Base-by-base conservation (phyloP, 108 stramenopile genomes). In the Seminavis robusta region DNA sequence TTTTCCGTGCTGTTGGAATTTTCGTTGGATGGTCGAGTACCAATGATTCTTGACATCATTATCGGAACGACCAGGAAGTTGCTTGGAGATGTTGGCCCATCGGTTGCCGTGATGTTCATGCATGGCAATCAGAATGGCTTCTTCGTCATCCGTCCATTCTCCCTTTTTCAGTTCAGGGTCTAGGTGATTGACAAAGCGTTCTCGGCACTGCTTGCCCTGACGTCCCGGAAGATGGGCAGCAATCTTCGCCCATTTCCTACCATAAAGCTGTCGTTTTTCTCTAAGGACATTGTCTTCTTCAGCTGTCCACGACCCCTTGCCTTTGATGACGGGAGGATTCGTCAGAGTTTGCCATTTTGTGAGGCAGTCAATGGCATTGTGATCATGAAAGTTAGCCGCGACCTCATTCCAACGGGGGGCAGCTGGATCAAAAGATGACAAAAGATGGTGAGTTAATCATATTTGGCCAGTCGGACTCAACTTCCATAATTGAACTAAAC, bases 121-220 rank as follows among this genome's bases (percentile, higher is more conserved):
- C 71, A 90, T 73, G 26, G 76, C 74, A 45, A 92, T 80, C 34
- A 98, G 59, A 27, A 95, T 77, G 11, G 81, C 80, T 54, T 98
- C 95, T 71, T 98, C 97, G 37, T 93, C 93, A 45, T 88, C 88
- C 0, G 96, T 94, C 97, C 97, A 98, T 52, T 78, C 83, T 23
- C 94, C 92, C 69, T 94, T 94, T 45, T 95, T 94, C 40, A 97
- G 56, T 25, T 72, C 59, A 16, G 97, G 97, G 68, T 96, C 91
- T 25, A 98, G 71, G 68, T 97, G 95, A 65, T 98, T 97, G 29
- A 92, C 90, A 74, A 91, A 98, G 4, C 97, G 90, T 71, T 99
- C 99, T 30, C 99, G 83, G 61, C 97, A 98, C 60, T 98, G 97
- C 80, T 99, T 99, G 15, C 98, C 98, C 52, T 97, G 92, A 31